Evolutionary conservation across 2,329 filamentous ascomycete genomes (phyloP), one percentile per base, ranked within the genome.

Genomic region (Fusarium chlamydosporum): DNA sequence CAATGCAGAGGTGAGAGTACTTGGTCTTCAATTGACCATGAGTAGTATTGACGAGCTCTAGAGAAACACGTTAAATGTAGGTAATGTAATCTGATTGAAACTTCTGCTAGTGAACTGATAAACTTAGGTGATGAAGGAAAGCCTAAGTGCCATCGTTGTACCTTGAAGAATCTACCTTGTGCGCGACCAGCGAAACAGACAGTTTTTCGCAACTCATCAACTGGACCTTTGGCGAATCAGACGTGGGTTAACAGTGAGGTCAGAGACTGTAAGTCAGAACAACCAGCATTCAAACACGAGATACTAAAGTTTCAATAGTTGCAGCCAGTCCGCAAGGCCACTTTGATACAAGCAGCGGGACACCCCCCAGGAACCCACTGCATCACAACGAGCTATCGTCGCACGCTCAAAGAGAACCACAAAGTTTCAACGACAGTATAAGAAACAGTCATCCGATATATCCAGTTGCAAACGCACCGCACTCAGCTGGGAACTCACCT

Each of bases 11-110:
- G 77, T 78, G 59, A 56, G 20, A n/a, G 2, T 6, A 11, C 10
- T 13, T 29, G 11, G 5, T 43, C 31, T 29, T 26, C 13, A 26
- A 46, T 26, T 23, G 31, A 4, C 4, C 5, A 1, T 5, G 5
- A 3, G 3, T 7, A 13, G 4, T 13, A 27, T 33, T 52, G 37
- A 52, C 18, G 29, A 1, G 2, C 1, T 4, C 8, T 41, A 79
- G 77, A 79, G 41, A 79, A 78, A 51, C 76, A 79, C 65, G 75
- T 79, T 47, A 79, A 78, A 70, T 79, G 77, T 78, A 63, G 71
- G 76, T 40, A 6, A 7, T 10, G 76, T 40, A 6, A 7, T 10
- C 6, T 6, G 2, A 16, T 10, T 18, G 3, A 4, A 45, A 23
- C 23, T 23, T 23, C 23, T 23, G 23, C 23, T 23, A 23, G 23